Conservation (phyloP, 1,284 basidiomycete species). For the Apiotrichum gamsii region DNA sequence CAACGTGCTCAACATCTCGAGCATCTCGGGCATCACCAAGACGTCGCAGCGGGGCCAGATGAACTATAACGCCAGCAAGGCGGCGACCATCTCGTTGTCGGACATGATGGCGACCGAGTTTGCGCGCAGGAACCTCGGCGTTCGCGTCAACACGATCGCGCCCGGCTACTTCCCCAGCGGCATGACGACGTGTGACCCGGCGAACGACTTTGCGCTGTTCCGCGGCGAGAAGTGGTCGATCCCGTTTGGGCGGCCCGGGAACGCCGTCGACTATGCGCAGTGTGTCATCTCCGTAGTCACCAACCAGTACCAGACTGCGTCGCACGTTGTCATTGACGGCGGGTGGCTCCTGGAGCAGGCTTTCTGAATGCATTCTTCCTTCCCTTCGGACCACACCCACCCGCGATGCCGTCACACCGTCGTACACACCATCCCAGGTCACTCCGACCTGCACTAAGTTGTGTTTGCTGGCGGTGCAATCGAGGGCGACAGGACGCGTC, state of each 20-base stretch:
- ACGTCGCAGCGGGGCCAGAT: conserved; percentile 13
- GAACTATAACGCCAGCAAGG: conserved; percentile 20
- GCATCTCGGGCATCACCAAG: conserved; percentile 14
- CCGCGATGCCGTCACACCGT: too few species aligned
- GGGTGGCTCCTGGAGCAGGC: conserved; percentile 38
- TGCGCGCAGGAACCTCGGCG: conserved; percentile 20
- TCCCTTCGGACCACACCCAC: too few species aligned
- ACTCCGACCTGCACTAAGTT: too few species aligned
- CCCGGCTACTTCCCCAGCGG: conserved; percentile 38
- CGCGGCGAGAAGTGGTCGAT: conserved; percentile 30
- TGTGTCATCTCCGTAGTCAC: conserved; percentile 11
- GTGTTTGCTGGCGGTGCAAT: too few species aligned
- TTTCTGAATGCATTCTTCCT: background rate
- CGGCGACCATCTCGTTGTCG: conserved; percentile 25
- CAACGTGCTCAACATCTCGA: conserved; percentile 43
- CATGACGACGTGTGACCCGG: conserved; percentile 34
- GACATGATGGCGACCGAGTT: conserved; percentile 30
- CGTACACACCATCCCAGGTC: too few species aligned
- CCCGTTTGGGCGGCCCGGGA: conserved; percentile 41
- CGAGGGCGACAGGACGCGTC: too few species aligned
- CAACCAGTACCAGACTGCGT: conserved; percentile 43
- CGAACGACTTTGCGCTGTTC: conserved; percentile 19
- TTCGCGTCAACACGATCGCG: conserved; percentile 28
- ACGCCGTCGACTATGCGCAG: conserved; percentile 43
- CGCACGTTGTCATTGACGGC: conserved; percentile 41